Percentiles rank a stretch among this genome's conserved stretches.
Conservation (phyloP, 2,329 filamentous ascomycete species). For the Boeremia exigua region DNA sequence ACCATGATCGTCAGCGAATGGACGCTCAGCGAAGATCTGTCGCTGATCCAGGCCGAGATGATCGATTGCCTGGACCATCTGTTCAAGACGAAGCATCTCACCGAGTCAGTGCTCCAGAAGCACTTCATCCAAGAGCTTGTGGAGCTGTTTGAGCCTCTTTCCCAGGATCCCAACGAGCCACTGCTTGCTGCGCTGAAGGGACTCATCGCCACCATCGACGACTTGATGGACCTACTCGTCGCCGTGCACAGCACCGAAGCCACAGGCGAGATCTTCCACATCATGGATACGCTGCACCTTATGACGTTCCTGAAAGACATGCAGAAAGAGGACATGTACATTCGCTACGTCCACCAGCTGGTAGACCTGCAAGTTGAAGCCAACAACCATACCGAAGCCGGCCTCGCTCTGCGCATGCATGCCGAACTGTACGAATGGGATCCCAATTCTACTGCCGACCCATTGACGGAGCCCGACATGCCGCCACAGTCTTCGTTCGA, state of each 20-base stretch:
- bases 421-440: slow-evolving; percentile 95
- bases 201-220: slow-evolving; percentile 83
- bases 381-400: slow-evolving; percentile 84
- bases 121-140: slow-evolving; percentile 88
- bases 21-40: slow-evolving; percentile 91
- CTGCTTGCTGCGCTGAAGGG: slow-evolving; percentile 78
- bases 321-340: slow-evolving; percentile 96
- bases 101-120: slow-evolving; percentile 89
- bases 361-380: slow-evolving; percentile 77
- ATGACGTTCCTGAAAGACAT: slow-evolving; percentile 98
- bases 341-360: slow-evolving; percentile 93
- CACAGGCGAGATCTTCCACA: slow-evolving; percentile 76
- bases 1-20: slow-evolving; percentile 99
- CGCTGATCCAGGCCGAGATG: slow-evolving; percentile 92
- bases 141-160: slow-evolving; percentile 76
- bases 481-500: slow-evolving; percentile 88
- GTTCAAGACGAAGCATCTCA: slow-evolving; percentile 87
- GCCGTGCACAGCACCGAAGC: slow-evolving; percentile 82
- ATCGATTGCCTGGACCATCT: slow-evolving; percentile 90
- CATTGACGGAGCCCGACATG: slow-evolving; percentile 76
- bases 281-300: slow-evolving; percentile 85
- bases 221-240: slow-evolving; percentile 87
- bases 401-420: slow-evolving; percentile 85
- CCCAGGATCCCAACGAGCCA: slow-evolving; percentile 70
- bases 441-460: slow-evolving; percentile 67